These are phyloP conservation scores for Pseudopyricularia javanii DNA, from an alignment of 2,329 filamentous ascomycete species.

Conservation along the genomic window DNA sequence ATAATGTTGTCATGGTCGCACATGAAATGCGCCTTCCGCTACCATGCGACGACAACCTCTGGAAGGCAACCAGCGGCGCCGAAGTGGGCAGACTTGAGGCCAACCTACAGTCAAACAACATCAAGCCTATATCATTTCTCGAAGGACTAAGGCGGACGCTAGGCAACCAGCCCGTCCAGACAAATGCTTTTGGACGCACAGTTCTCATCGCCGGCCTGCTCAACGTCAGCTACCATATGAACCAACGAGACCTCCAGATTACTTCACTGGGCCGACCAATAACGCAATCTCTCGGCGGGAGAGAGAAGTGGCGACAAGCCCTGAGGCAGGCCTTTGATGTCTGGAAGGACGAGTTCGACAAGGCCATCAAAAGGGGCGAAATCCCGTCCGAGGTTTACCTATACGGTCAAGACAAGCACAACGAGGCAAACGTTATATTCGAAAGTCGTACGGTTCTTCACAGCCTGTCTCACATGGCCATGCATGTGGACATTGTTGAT, in stretches of 20 bases:
- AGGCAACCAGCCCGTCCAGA: constrained; percentile 68
- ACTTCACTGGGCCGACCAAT: constrained; percentile 57
- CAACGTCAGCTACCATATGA: constrained; percentile 88
- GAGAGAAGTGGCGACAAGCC: constrained; percentile 68
- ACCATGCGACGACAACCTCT: constrained; percentile 77
- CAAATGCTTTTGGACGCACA: constrained; percentile 78
- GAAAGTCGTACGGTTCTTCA: constrained; percentile 72
- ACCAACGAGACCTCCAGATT: constrained; percentile 73
- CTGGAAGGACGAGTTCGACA: constrained; percentile 79
- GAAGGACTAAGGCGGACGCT: constrained; percentile 76
- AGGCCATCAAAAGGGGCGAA: constrained; percentile 32
- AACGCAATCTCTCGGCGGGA: constrained; percentile 46
- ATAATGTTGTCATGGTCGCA: constrained; percentile 79
- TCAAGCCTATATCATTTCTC: constrained; percentile 69
- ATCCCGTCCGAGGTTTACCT: constrained; percentile 16
- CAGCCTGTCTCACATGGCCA: constrained; percentile 77
- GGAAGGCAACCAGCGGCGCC: constrained; percentile 68
- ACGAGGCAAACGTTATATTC: constrained; percentile 48
- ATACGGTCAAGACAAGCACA: constrained; percentile 26
- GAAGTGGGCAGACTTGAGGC: constrained; percentile 68
- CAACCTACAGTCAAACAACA: constrained; percentile 63
- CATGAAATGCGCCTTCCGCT: constrained; percentile 79
- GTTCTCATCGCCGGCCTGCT: constrained; percentile 83
- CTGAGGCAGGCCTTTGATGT: constrained; percentile 71
- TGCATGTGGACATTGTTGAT: constrained; percentile 80